Evolutionary conservation across 225 moss, liverwort and hornwort genomes (phyloP), one percentile per base, ranked within the genome.

Genomic region (Antitrichia curtipendula): DNA sequence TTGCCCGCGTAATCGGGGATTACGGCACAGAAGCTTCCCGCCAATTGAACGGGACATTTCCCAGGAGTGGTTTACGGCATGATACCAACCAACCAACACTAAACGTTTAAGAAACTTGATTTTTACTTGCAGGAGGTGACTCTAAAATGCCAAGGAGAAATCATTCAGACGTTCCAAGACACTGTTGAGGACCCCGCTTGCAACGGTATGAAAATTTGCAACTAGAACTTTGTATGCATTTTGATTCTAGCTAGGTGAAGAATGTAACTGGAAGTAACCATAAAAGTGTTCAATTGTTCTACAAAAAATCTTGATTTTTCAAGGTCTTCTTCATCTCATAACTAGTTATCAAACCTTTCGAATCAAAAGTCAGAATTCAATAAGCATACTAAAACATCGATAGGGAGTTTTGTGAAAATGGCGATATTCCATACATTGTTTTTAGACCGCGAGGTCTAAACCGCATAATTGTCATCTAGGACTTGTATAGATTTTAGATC

Each of bases 91-190:
- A 57, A 4, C 53, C 1, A 32, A 83, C 19, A 50, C 63, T 57
- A 17, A 61, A 53, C 34, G 34, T 71, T 68, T 6, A 78, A 62
- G 9, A 24, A 62, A 24, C n/a, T 43, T 78, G 32, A 61, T 77
- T 87, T n/a, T n/a, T 25, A 47, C 21, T 78, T 63, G 75, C 62
- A 94, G 94, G 92, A 92, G 70, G 65, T 94, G 84, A 89, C 90
- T 45, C 60, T 94, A 64, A 92, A 87, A 90, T 91, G 90, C 78
- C 94, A 94, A 91, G 92, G 91, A 84, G 90, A 92, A 87, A 92
- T 94, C n/a, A 91, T 94, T 84, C 92, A 94, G 13, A 92, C 90
- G 5, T 92, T 92, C 38, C 89, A 76, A 82, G 92, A 94, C 38
- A 92, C 92, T 23, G 22, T 92, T 1, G 88, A 92, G 8, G 92